Percentiles rank a stretch among this genome's conserved stretches.
Evolutionary conservation across 768 basidiomycete genomes (phyloP).

Genomic region (Rhodotorula sphaerocarpa): DNA sequence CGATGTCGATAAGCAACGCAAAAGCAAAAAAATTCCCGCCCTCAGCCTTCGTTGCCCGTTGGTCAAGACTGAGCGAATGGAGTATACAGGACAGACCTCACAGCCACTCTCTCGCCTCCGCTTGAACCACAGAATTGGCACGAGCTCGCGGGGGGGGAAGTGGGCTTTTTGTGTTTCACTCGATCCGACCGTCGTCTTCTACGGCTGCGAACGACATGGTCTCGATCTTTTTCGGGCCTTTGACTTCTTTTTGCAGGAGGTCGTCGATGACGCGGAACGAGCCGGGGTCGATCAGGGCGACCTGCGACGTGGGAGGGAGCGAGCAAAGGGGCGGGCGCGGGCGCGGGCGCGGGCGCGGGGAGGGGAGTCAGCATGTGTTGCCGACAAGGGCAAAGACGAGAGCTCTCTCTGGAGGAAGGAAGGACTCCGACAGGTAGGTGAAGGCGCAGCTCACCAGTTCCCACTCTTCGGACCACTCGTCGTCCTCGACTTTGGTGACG

Average conservation of each 20-base stretch:
- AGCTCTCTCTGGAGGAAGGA: no score
- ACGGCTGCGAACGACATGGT: slow-evolving; percentile 29
- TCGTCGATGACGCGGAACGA: slow-evolving; percentile 85
- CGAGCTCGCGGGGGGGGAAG: no score
- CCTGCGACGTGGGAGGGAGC: no score
- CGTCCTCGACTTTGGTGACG: slow-evolving; percentile 75
- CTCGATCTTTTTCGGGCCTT: slow-evolving; percentile 50
- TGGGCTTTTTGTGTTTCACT: background rate
- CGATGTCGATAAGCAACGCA: no score
- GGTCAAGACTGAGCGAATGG: no score
- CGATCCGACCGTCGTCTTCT: slow-evolving; percentile 28
- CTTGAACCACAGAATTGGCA: no score
- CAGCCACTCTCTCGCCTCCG: no score
- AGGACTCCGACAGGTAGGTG: no score
- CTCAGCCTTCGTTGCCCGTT: no score
- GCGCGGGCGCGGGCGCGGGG: background rate
- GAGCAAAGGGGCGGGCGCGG: background rate
- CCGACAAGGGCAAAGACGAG: background rate
- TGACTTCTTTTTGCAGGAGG: slow-evolving; percentile 79
- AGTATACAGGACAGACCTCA: no score
- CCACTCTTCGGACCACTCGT: slow-evolving; percentile 67
- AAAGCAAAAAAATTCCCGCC: no score
- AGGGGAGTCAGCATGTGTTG: background rate
- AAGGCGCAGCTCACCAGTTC: slow-evolving; percentile 70
- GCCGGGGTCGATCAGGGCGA: slow-evolving; percentile 84